Conservation (phyloP, 2,329 filamentous ascomycete species). For the Talaromyces sp. region DNA sequence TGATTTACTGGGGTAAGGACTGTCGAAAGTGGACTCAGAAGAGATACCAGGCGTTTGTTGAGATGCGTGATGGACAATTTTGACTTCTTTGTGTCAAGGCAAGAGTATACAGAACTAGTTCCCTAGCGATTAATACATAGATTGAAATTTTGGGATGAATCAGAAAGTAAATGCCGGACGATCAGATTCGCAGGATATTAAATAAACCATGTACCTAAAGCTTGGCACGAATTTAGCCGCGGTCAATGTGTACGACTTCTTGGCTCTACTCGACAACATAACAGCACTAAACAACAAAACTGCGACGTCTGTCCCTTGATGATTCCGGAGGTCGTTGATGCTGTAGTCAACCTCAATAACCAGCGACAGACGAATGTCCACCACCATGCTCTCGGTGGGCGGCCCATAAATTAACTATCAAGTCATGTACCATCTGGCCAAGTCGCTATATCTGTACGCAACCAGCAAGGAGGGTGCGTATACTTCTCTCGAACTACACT, state of each 20-base stretch:
- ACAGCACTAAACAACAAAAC: neutral
- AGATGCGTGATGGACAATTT: neutral
- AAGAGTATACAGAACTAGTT: no score
- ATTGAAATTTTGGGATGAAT: neutral
- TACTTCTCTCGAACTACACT: neutral
- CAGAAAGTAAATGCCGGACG: no score
- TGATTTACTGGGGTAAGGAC: neutral
- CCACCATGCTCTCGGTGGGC: constrained; percentile 19
- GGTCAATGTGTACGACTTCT: neutral
- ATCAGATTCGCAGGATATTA: no score
- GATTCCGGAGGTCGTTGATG: no score
- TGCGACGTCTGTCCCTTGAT: neutral
- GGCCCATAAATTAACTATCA: constrained; percentile 5
- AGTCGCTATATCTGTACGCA: constrained; percentile 89
- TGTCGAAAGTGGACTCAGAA: neutral
- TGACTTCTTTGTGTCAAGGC: no score
- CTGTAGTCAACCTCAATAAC: neutral
- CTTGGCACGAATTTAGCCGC: constrained; percentile 1
- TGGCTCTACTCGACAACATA: neutral
- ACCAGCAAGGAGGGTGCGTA: constrained; percentile 88
- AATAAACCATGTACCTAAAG: neutral
- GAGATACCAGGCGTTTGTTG: neutral
- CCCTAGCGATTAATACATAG: no score
- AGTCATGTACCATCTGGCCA: constrained; percentile 90
- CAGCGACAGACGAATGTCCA: neutral